A percentile compares a stretch with the other conserved stretches of the same genome.
Conservation (phyloP, 257 asterid genomes). For the Plantago ovata region DNA sequence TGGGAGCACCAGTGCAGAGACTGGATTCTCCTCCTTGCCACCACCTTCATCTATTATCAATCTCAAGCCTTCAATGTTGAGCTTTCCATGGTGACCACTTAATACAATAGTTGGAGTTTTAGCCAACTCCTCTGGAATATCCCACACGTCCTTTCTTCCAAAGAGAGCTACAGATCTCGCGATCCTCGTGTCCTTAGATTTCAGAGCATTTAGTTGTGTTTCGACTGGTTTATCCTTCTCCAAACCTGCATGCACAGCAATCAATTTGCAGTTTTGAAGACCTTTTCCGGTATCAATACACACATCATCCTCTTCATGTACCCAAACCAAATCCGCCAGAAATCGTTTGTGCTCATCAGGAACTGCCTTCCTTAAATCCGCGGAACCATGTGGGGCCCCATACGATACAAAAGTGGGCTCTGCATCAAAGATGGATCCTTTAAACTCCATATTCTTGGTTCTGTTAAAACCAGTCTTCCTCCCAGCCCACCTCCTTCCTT, state of each 20-base stretch:
- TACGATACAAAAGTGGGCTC: conserved; percentile 82
- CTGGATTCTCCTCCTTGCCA: conserved; percentile 57
- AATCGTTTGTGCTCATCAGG: conserved; percentile 82
- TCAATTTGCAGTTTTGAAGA: conserved; percentile 51
- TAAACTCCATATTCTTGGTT: conserved; percentile 54
- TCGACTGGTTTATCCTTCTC: conserved; percentile 56
- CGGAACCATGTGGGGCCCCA: conserved; percentile 89
- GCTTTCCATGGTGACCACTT: conserved; percentile 85
- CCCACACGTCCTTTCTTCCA: conserved; percentile 82
- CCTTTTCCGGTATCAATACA: conserved; percentile 65
- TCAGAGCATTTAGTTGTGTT: conserved; percentile 59
- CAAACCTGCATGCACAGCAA: conserved; percentile 91
- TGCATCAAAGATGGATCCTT: conserved; percentile 87
- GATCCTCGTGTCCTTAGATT: conserved; percentile 77
- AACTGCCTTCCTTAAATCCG: conserved; percentile 77
- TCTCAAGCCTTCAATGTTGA: conserved; percentile 59
- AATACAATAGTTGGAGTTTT: conserved; percentile 51
- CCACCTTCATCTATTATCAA: conserved; percentile 82
- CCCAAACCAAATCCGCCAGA: conserved; percentile 87
- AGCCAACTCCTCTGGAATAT: conserved; percentile 75
- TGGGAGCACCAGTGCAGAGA: conserved; percentile 81
- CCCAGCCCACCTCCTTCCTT: conserved; percentile 97
- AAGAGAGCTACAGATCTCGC: conserved; percentile 75
- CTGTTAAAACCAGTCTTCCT: conserved; percentile 56
- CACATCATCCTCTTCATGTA: conserved; percentile 85